Conservation (phyloP, 768 basidiomycete species). For the Rhizopogon sp. region DNA sequence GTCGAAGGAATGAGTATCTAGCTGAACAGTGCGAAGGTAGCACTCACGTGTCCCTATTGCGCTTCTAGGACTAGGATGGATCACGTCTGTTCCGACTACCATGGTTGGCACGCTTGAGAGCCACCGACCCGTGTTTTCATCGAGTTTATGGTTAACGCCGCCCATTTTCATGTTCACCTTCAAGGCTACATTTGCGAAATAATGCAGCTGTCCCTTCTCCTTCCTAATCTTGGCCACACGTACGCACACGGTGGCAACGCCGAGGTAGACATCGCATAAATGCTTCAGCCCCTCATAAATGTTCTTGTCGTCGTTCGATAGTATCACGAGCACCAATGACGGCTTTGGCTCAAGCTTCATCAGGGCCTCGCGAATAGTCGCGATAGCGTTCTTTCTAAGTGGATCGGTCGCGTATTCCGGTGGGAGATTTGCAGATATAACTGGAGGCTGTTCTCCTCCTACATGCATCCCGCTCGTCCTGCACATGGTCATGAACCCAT, state of each 20-base stretch:
- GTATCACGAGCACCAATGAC: slow-evolving; percentile 39
- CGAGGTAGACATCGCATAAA: slow-evolving; percentile 45
- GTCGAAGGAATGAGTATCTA: not conserved
- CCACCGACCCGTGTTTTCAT: slow-evolving; percentile 31
- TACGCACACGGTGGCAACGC: slow-evolving; percentile 63
- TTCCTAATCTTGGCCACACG: slow-evolving; percentile 69
- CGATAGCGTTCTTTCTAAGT: slow-evolving; percentile 46
- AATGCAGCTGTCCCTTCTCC: slow-evolving; percentile 49
- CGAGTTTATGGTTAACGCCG: slow-evolving; percentile 46
- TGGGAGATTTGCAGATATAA: slow-evolving; percentile 43
- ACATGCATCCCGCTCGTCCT: slow-evolving; percentile 56
- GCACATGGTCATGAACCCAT: slow-evolving; percentile 62
- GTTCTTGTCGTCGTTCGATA: slow-evolving; percentile 42
- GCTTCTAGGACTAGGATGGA: slow-evolving; percentile 75
- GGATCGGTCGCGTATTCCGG: slow-evolving; percentile 47
- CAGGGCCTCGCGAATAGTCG: slow-evolving; percentile 37
- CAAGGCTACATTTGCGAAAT: slow-evolving; percentile 51
- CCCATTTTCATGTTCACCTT: slow-evolving; percentile 56
- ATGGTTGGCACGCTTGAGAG: slow-evolving; percentile 39
- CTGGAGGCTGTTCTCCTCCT: slow-evolving; percentile 28
- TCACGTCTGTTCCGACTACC: slow-evolving; percentile 61
- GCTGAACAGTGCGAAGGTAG: not conserved
- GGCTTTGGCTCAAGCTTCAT: slow-evolving; percentile 34
- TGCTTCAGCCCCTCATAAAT: slow-evolving; percentile 50
- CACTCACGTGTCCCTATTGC: slow-evolving; percentile 41